phyloP scores from a whole-genome alignment of 2,329 filamentous ascomycete species.

The Monilinia polystroma region DNA sequence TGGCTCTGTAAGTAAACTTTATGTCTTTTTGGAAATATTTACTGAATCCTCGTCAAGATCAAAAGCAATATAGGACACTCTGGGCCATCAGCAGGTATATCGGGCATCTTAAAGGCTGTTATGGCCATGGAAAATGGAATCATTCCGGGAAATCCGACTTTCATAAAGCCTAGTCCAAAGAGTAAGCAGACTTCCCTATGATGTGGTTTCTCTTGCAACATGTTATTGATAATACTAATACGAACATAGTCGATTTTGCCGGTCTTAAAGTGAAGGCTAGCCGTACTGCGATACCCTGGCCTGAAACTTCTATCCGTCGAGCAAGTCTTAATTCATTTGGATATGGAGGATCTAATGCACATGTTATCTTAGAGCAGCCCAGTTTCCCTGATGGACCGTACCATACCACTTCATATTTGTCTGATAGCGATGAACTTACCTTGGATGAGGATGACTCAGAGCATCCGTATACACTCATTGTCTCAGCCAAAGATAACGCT shows the following conservation, averaged over 20 bases:
- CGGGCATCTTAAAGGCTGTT: conserved; percentile 43
- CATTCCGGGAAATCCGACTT: conserved; percentile 45
- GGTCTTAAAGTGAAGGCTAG: conserved; percentile 36
- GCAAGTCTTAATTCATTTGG: conserved; percentile 43
- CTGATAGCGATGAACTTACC: too few species aligned
- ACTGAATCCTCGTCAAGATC: not conserved
- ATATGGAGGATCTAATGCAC: conserved; percentile 37
- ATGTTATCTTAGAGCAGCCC: conserved; percentile 29
- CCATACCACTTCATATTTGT: too few species aligned
- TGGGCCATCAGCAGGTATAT: conserved; percentile 42
- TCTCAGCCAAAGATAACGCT: conserved; percentile 24
- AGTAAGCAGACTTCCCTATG: not conserved
- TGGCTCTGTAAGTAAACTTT: conserved; percentile 5
- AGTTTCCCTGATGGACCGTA: too few species aligned
- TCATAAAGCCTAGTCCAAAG: conserved; percentile 40
- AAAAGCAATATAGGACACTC: conserved; percentile 34
- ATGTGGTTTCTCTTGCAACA: too few species aligned
- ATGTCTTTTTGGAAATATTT: too few species aligned
- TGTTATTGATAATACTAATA: too few species aligned
- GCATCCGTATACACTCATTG: not conserved
- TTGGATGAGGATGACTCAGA: conserved; percentile 10
- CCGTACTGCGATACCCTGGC: conserved; percentile 25
- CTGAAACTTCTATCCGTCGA: conserved; percentile 43
- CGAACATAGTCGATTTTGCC: conserved; percentile 32
- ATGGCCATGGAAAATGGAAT: conserved; percentile 45